Evolutionary conservation across 23 red algal species (phyloP), one percentile per base, ranked within the genome.

Genomic region (Gracilaria gracilis): DNA sequence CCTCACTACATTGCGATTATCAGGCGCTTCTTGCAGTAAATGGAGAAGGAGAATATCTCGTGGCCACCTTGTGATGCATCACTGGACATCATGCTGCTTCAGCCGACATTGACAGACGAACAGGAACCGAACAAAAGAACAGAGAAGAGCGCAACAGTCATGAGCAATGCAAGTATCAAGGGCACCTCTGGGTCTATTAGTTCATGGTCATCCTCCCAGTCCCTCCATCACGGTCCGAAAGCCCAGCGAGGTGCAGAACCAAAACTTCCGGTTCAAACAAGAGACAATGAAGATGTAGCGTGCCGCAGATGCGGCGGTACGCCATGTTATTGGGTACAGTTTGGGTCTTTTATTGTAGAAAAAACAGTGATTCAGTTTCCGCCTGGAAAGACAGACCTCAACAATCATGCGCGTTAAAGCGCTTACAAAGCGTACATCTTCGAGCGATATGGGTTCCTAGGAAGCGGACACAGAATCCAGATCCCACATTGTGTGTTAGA

Each of bases 301-400:
- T 36, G 66, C 5, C 4, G 31, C 35, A 35, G 15, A 34, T 71
- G 66, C 17, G 66, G 66, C 15, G 66, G 66, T 9, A 71, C 31
- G 12, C 66, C 66, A 3, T 35, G 66, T 19, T 71, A 71, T 25
- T 71, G 66, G 66, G 25, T 71, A 25, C 66, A 71, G 31, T 39
- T 71, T 4, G 66, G 66, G 2, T 25, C 66, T 16, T 37, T 16
- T 37, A 25, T 71, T 4, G 66, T 71, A 1, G 66, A 71, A 25
- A 71, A 71, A 36, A 39, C 25, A 34, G 27, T 25, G n/a, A 16
- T 19, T 3, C 15, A 39, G 15, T 71, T 24, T 71, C 66, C 66
- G 2, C 31, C 31, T 36, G 35, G 15, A 5, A 5, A 8, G 6
- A 3, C 13, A 19, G 66, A 36, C 15, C 15, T 24, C 66, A 71